These are phyloP conservation scores for Pleurotus giganteus DNA, from an alignment of 768 basidiomycete species.

Conservation along the genomic window DNA sequence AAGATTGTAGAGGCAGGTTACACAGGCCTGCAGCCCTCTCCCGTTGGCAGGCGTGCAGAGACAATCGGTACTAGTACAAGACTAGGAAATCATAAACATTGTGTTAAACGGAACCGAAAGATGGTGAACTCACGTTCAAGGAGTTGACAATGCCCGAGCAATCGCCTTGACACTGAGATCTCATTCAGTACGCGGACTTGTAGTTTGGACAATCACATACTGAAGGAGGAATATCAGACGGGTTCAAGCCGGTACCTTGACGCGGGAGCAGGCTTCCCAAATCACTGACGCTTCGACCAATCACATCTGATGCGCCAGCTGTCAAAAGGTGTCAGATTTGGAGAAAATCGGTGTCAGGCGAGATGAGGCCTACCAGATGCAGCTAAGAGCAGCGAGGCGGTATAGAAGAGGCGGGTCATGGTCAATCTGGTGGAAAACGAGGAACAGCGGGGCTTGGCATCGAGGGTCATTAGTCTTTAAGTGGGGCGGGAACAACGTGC, in stretches of 20 bases:
- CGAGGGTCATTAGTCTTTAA: no score
- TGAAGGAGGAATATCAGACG: background rate
- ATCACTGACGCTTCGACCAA: background rate
- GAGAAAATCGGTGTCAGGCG: no score
- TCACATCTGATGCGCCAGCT: background rate
- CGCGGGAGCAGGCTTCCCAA: background rate
- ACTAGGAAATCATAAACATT: no score
- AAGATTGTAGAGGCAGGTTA: no score
- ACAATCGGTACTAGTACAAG: no score
- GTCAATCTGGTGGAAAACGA: background rate
- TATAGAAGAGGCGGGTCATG: background rate
- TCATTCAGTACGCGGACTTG: no score
- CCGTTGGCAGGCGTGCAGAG: no score
- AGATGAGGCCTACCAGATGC: background rate
- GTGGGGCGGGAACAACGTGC: no score
- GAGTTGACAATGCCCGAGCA: slow-evolving; percentile 1
- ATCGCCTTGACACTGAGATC: background rate
- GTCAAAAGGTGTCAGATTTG: background rate
- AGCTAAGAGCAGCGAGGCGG: background rate
- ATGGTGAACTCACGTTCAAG: background rate
- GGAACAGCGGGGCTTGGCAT: background rate
- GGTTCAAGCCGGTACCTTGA: slow-evolving; percentile 1
- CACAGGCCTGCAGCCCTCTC: no score
- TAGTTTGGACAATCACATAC: no score
- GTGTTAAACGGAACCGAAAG: background rate